Evolutionary conservation across 2,329 filamentous ascomycete genomes (phyloP), one percentile per base, ranked within the genome.

Genomic region (Fusarium pseudonygamai): DNA sequence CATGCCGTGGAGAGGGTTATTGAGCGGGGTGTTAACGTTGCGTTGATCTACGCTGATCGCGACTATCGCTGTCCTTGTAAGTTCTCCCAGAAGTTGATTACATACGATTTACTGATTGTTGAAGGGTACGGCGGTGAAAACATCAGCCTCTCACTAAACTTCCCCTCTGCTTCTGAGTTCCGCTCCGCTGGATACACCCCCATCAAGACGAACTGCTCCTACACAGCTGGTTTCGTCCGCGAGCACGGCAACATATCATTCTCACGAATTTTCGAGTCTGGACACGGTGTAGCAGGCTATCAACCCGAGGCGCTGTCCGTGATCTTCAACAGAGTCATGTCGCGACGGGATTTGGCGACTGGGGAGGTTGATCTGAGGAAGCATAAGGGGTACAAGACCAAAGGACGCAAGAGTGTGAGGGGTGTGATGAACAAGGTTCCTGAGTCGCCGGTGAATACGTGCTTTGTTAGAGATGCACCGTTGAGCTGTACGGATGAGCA

Each of bases 171-270:
- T 26, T 78, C 77, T 20, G 71, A 81, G 16, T 96, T 95, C 79
- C 83, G 85, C 6, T 79, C 82, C 0, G 90, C 93, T 1, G 93
- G 92, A 2, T 96, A 95, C 78, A 87, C 88, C 0, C 87, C 90
- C 14, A 89, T 96, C 66, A 82, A 89, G 13, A 90, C 92, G 22
- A 92, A 93, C 75, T 85, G 84, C 13, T 85, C 86, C 9, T 91
- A 91, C 81, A 87, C 89, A 75, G 92, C 88, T 37, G 93, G 93
- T n/a, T 87, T 90, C 59, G 92, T 93, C 0, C 87, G 93, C 8
- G 92, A 96, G 79, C 92, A 89, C 75, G 93, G 92, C 6, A 93
- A 93, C 72, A 86, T 92, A 56, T 89, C 87, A 7, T 92, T 92
- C 79, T 88, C 87, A 22, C 85, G 90, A 5, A 85, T 92, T 16